A percentile compares a stretch with the other conserved stretches of the same genome.
Conservation (phyloP, 495 filamentous ascomycete species). For the Trichoderma erinaceum region DNA sequence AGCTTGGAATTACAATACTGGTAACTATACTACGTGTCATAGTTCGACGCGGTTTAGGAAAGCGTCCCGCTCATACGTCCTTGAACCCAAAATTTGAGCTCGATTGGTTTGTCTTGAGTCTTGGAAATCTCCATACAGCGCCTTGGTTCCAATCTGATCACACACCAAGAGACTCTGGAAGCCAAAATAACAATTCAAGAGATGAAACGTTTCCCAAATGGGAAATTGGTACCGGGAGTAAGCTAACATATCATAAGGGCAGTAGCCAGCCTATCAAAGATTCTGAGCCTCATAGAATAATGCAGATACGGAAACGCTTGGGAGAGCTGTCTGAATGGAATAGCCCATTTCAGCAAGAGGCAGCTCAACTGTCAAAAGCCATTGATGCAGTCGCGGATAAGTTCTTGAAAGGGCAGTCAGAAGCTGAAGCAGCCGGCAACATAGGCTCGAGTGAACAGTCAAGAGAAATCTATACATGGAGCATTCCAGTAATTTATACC, state of each 20-base stretch:
- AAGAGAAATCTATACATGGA: background rate
- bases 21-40: background rate
- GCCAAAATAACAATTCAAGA: background rate
- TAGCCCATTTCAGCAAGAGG: background rate
- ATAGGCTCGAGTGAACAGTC: too few relatives aligned
- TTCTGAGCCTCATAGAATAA: background rate
- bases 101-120: background rate
- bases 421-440: too few relatives aligned
- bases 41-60: background rate
- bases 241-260: background rate
- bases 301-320: background rate
- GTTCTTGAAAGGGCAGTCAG: background rate
- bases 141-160: background rate
- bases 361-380: background rate
- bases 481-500: background rate
- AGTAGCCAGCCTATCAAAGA: background rate
- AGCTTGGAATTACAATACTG: background rate
- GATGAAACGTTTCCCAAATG: background rate
- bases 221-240: background rate
- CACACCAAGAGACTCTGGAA: background rate
- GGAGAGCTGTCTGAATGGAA: background rate
- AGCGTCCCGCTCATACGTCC: background rate
- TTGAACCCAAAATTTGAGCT: background rate
- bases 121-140: background rate
- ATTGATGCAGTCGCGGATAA: background rate